Evolutionary conservation across 192 early-diverging fungal genomes (phyloP), one percentile per base, ranked within the genome.

Genomic region (Powellomyces hirtus): DNA sequence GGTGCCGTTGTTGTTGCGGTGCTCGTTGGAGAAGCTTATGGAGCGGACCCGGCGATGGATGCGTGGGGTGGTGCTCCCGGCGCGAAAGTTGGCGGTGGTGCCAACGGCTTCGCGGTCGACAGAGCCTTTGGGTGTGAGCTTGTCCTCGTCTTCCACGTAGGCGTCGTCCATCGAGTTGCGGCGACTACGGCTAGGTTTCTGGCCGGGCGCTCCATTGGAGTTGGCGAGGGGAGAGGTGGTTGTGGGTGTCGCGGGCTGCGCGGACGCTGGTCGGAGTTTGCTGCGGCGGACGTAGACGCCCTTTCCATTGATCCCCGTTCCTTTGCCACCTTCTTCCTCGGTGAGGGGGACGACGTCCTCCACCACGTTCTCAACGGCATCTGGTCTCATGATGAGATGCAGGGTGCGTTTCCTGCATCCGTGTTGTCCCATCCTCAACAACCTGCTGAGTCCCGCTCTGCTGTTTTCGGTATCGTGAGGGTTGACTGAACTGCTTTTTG

Each of bases 311-410:
- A 33, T 59, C 7, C 53, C 53, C 5, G 6, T 34, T 7, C 35
- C 38, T 31, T 55, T 63, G 14, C 68, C 60, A 14, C 67, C 69
- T 26, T 70, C 74, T 29, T 53, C 62, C 20, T 55, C 68, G 29
- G 60, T 57, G 26, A 57, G 33, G 16, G 62, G 42, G 18, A 68
- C 59, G 35, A 53, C 64, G 8, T 66, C 65, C 46, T 66, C 72
- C 8, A 61, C 37, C 35, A 30, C 55, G 24, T 73, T 52, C 14
- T 49, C 64, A 10, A 78, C 56, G 0, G 68, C 76, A 26, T 78
- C 72, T 24, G 72, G 76, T 38, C 60, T 34, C 76, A 78, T 78
- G 36, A 74, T 71, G 16, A 74, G 58, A 26, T 66, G 66, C 42
- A 74, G 63, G 20, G 65, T 67, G 29, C 68, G 68, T 53, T 71